phyloP scores from a whole-genome alignment of 257 asterid species.

The Solanum sejunctum region DNA sequence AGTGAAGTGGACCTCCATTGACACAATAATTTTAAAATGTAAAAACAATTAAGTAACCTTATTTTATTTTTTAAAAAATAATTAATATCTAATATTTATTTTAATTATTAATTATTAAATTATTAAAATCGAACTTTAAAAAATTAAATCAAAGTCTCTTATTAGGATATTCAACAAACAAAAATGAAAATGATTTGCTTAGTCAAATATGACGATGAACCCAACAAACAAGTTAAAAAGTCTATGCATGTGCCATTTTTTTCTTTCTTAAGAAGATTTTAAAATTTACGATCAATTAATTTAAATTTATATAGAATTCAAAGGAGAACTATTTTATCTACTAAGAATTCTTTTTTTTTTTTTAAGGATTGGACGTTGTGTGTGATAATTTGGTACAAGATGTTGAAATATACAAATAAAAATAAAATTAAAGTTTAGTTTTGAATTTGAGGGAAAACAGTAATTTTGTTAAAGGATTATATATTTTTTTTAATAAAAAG shows the following conservation, averaged over 20 bases:
- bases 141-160: not conserved
- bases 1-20: not conserved
- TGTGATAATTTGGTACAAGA: not conserved
- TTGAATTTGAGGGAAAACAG: not conserved
- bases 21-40: not conserved
- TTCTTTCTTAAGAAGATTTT: not conserved
- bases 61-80: no score
- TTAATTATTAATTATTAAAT: not conserved
- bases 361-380: not conserved
- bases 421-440: not conserved
- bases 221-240: not conserved
- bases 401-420: not conserved
- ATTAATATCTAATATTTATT: not conserved
- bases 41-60: no score
- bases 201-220: not conserved
- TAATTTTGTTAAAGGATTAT: not conserved
- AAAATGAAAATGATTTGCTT: not conserved
- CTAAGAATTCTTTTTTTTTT: not conserved
- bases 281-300: not conserved
- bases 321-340: not conserved
- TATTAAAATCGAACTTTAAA: not conserved
- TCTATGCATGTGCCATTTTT: not conserved
- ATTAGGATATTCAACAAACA: not conserved
- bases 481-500: not conserved
- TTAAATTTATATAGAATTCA: fast-evolving